Evolutionary conservation across 768 basidiomycete genomes (phyloP).

Genomic region (Lyophyllum atratum): DNA sequence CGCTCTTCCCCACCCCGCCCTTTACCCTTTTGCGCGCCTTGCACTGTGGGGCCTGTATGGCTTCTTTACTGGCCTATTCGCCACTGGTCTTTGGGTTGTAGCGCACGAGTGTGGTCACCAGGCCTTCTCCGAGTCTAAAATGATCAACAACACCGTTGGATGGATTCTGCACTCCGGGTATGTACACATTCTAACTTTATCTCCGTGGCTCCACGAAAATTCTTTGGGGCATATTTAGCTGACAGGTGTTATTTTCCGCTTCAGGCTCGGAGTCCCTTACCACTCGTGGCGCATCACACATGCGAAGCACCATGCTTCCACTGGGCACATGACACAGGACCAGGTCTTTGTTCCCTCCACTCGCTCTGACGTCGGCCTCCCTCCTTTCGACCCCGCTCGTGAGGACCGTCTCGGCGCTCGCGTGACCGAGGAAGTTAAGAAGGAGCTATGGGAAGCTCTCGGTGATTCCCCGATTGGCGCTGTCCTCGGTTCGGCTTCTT

Average conservation of each 20-base stretch:
- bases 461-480: constrained; percentile 89
- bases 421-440: constrained; percentile 65
- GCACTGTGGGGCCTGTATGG: constrained; percentile 80
- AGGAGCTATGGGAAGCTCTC: constrained; percentile 81
- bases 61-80: constrained; percentile 82
- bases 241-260: constrained; percentile 21
- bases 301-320: constrained; percentile 93
- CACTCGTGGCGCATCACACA: constrained; percentile 96
- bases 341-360: constrained; percentile 95
- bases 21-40: constrained; percentile 64
- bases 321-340: constrained; percentile 90
- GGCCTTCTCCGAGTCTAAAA: constrained; percentile 91
- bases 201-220: background rate
- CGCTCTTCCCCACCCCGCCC: constrained; percentile 57
- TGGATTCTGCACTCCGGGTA: constrained; percentile 92
- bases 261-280: constrained; percentile 90
- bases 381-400: constrained; percentile 63
- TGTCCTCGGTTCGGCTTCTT: constrained; percentile 49
- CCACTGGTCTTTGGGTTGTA: constrained; percentile 92
- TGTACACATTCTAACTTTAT: constrained; percentile 24
- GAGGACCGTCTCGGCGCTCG: constrained; percentile 68
- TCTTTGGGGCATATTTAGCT: constrained; percentile 14
- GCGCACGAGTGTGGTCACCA: constrained; percentile 97
- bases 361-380: constrained; percentile 69
- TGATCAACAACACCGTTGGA: constrained; percentile 89